A percentile compares a stretch with the other conserved stretches of the same genome.
phyloP scores from a whole-genome alignment of 768 basidiomycete genomes.

The Russula ochroleuca region DNA sequence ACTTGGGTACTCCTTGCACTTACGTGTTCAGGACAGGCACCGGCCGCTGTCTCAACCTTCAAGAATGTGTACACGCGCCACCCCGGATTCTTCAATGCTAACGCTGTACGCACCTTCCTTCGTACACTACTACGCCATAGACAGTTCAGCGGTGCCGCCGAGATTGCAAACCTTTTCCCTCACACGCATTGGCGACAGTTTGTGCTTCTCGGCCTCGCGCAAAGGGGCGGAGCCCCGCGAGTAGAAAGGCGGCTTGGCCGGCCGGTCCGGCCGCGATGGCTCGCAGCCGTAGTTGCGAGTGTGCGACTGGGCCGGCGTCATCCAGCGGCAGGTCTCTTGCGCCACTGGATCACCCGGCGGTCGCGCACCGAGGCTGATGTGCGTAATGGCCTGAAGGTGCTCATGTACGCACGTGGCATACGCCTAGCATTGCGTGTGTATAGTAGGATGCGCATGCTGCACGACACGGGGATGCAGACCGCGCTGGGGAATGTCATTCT shows the following conservation, averaged over 20 bases:
- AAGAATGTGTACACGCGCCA: slow-evolving; percentile 37
- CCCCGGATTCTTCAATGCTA: slow-evolving; percentile 40
- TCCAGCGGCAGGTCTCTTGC: slow-evolving; percentile 27
- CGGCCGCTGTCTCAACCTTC: slow-evolving; percentile 39
- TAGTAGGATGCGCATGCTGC: slow-evolving; percentile 30
- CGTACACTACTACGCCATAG: slow-evolving; percentile 41
- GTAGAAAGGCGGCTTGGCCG: slow-evolving; percentile 5
- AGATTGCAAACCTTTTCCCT: slow-evolving; percentile 28
- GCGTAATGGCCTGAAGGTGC: slow-evolving; percentile 12
- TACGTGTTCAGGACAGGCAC: slow-evolving; percentile 36
- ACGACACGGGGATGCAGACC: slow-evolving; percentile 34
- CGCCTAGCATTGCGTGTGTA: slow-evolving; percentile 10
- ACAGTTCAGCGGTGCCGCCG: slow-evolving; percentile 37
- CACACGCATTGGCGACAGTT: slow-evolving; percentile 35
- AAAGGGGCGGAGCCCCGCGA: slow-evolving; percentile 2
- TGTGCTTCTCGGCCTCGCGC: slow-evolving; percentile 28
- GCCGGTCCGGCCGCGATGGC: slow-evolving; percentile 8
- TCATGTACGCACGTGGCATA: slow-evolving; percentile 16
- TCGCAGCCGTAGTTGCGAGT: background rate
- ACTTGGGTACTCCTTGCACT: slow-evolving; percentile 41
- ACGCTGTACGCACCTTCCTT: slow-evolving; percentile 38
- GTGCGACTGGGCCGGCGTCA: slow-evolving; percentile 34
- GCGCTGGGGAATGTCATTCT: slow-evolving; percentile 56
- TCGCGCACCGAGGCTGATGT: slow-evolving; percentile 9
- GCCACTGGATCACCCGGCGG: slow-evolving; percentile 12